Conservation (phyloP, 495 filamentous ascomycete species). For the Gamarada debralockiae region DNA sequence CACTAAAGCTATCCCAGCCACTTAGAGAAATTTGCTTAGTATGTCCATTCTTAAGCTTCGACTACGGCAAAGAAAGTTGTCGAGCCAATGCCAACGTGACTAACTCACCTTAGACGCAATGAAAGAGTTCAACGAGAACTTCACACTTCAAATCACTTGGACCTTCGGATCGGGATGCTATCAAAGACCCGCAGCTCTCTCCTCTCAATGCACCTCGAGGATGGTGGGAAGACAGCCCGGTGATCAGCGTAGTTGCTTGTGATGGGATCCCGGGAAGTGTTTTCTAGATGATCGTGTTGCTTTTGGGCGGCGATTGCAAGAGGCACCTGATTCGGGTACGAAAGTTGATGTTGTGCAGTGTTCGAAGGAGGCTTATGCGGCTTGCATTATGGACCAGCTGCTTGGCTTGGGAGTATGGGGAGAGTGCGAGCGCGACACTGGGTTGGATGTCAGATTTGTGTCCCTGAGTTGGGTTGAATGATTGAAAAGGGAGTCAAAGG, state of each 20-base stretch:
- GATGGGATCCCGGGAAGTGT: slow-evolving; percentile 5
- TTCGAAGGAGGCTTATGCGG: slow-evolving; percentile 3
- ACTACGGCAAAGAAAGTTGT: slow-evolving; percentile 10
- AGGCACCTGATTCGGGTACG: neutral
- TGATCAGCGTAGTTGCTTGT: slow-evolving; percentile 2
- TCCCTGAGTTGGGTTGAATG: too few species aligned
- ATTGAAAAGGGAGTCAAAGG: too few species aligned
- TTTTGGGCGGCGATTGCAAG: slow-evolving; percentile 1
- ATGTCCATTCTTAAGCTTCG: slow-evolving; percentile 8
- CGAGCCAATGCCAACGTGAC: neutral
- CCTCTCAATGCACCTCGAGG: slow-evolving; percentile 2
- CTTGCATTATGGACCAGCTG: neutral
- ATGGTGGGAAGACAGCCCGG: slow-evolving; percentile 6
- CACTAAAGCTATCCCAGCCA: neutral
- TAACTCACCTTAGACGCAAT: neutral
- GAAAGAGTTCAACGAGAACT: neutral
- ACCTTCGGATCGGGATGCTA: neutral
- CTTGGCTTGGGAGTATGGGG: slow-evolving; percentile 1
- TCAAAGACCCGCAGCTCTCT: slow-evolving; percentile 4
- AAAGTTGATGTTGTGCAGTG: slow-evolving; percentile 9
- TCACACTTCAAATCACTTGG: slow-evolving; percentile 6
- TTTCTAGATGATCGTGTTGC: slow-evolving; percentile 8
- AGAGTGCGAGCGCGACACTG: neutral
- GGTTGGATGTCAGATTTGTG: slow-evolving; percentile 2
- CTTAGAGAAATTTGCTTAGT: slow-evolving; percentile 7